phyloP scores from a whole-genome alignment of 495 filamentous ascomycete genomes.

The Thozetella sp. region DNA sequence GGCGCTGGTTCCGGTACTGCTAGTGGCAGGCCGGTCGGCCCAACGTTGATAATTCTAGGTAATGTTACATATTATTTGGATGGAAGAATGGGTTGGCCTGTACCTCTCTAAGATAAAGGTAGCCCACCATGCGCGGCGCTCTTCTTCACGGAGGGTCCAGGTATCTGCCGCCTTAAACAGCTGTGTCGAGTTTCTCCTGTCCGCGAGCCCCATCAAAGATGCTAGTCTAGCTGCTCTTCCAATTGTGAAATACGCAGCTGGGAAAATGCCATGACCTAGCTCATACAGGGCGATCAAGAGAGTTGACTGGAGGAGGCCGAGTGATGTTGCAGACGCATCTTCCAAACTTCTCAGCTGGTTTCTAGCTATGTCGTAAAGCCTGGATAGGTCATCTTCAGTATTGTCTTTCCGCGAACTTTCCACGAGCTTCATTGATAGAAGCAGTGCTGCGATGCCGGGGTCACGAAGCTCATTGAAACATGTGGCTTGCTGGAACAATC shows the following conservation, averaged over 20 bases:
- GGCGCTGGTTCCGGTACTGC: not conserved
- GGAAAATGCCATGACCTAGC: slow-evolving; percentile 8
- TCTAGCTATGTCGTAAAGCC: slow-evolving; percentile 3
- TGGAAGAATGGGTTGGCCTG: too few species aligned
- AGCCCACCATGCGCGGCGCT: slow-evolving; percentile 6
- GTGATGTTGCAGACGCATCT: slow-evolving; percentile 4
- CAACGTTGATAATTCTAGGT: not conserved
- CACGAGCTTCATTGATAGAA: not conserved
- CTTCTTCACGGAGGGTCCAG: slow-evolving; percentile 3
- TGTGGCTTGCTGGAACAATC: not conserved
- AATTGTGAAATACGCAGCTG: slow-evolving; percentile 6
- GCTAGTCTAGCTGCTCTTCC: slow-evolving; percentile 2
- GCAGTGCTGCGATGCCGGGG: not conserved
- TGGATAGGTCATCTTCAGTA: not conserved
- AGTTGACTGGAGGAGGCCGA: slow-evolving; percentile 4
- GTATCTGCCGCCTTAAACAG: slow-evolving; percentile 8
- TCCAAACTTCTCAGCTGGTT: not conserved
- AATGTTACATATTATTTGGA: too few species aligned
- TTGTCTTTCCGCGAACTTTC: not conserved
- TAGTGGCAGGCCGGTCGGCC: not conserved
- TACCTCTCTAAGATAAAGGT: slow-evolving; percentile 4
- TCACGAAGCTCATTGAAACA: not conserved
- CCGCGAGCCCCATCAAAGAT: not conserved
- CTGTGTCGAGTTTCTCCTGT: not conserved
- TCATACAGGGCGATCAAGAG: slow-evolving; percentile 6